Conservation (phyloP, 768 basidiomycete genomes). For the Amanita fuliginea region DNA sequence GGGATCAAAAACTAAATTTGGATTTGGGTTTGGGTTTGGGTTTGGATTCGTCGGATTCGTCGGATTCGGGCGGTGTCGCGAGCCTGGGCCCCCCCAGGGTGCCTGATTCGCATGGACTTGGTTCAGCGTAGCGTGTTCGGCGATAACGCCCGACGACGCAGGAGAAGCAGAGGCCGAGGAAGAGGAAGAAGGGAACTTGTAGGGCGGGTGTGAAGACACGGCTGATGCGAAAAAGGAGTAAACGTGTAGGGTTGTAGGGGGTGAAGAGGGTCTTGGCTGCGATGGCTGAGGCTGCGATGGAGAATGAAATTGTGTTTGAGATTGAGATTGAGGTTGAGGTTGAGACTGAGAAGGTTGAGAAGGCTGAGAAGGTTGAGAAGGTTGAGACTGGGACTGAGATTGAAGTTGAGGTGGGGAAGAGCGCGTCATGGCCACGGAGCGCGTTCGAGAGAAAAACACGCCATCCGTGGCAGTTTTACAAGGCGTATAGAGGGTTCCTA, state of each 20-base stretch:
- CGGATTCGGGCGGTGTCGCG: not conserved
- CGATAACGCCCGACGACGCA: not conserved
- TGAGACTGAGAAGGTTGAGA: too few species aligned
- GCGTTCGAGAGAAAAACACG: not conserved
- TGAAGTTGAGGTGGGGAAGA: not conserved
- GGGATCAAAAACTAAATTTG: not conserved
- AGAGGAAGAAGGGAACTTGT: not conserved
- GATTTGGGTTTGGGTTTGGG: not conserved
- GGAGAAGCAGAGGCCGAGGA: not conserved
- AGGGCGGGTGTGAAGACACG: conserved; percentile 1
- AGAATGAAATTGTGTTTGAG: not conserved
- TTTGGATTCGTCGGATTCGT: not conserved
- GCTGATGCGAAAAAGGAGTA: conserved; percentile 3
- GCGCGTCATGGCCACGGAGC: not conserved
- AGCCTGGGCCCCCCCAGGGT: not conserved
- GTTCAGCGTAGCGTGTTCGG: not conserved
- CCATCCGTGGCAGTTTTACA: conserved; percentile 5
- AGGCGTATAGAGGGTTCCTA: conserved; percentile 6
- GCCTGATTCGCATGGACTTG: not conserved
- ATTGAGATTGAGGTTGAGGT: not conserved
- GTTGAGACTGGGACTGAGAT: not conserved
- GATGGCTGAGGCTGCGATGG: not conserved
- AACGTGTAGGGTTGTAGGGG: not conserved
- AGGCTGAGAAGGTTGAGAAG: not conserved
- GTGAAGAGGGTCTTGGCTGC: not conserved